Base-by-base conservation (phyloP, 768 basidiomycete genomes). In the Mycena vitilis region DNA sequence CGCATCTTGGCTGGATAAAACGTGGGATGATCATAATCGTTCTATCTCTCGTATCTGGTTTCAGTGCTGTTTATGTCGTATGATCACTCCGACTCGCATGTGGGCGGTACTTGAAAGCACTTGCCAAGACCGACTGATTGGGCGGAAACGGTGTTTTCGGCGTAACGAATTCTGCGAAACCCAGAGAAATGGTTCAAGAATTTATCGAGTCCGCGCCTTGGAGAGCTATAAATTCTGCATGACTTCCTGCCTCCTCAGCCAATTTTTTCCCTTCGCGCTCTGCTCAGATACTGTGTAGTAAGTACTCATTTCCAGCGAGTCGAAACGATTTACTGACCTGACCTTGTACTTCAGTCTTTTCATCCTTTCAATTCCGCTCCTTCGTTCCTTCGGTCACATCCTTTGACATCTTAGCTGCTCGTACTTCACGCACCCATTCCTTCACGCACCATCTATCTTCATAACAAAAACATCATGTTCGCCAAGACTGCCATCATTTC, bases 261-360 rank as follows among this genome's bases (percentile, higher is more conserved):
- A 40, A 8, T 42, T 58, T 5, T 58, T 58, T 68, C 48, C 48
- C 18, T 68, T 58, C 61, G 66, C 47, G 52, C 55, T n/a, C 64
- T 30, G 5, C 30, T 36, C 59, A 68, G 66, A 68, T 68, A 68
- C 66, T 68, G 66, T 23, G 66, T 68, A 68, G 66, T 68, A n/a
- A 58, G 66, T 61, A 22, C 11, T 30, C 65, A 7, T 5, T 30
- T 30, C 5, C 7, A 2, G n/a, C 9, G 16, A 22, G 8, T 25
- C 45, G n/a, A 23, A 25, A 18, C 25, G 16, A 30, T 9, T 40
- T 10, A 42, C 42, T 67, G 1, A 61, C 36, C 51, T 47, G n/a
- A 30, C 30, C 30, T 11, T 44, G 22, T 54, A 15, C 37, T 62
- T 37, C 51, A 60, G 59, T 55, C 65, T 61, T 60, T 68, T 62